Base-by-base conservation (phyloP, 306 rosid genomes). In the Cucurbita ficifolia region DNA sequence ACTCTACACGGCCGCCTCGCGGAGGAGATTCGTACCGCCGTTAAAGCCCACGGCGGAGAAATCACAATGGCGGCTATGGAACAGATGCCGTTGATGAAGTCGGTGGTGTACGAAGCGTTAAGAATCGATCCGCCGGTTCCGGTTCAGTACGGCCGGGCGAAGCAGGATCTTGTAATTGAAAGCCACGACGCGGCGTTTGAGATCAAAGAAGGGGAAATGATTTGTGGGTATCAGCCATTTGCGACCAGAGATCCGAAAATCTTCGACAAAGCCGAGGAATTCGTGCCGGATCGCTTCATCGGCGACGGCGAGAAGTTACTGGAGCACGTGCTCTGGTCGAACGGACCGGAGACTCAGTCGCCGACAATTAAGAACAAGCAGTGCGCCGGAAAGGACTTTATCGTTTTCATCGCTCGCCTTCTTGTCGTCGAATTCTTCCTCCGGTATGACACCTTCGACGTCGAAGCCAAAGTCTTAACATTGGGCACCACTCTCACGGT, bases 81-180 rank as follows among this genome's bases (percentile, higher is more conserved):
- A 45, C 65, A 60, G 29, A 94, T 94, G 99, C 87, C 91, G 43
- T 8, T 94, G 76, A 79, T 86, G 97, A 91, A 91, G 55, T 94
- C 99, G 2, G 95, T 81, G 38, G 96, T 91, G 1, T 88, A 91
- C 79, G 99, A 94, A 57, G 67, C 82, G 0, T 64, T 94, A 29
- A 58, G 99, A n/a, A 88, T 94, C 21, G 99, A 91, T 6, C 99
- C 99, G 0, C 97, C 99, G 1, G 96, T 94, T 59, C 10, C 96
- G 16, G 55, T 78, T 6, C 99, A 94, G 69, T 94, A 74, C 75
- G 99, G 88, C 4, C 88, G 72, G 56, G 99, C 97, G n/a, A 94
- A 84, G 82, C 72, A 14, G 9, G 92, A 91, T 51, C 38, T 94
- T 3, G 83, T 88, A 68, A 82, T 91, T 8, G 96, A 91, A 82